A percentile compares a stretch with the other conserved stretches of the same genome.
phyloP scores from a whole-genome alignment of 768 basidiomycete species.

The Aureoboletus auriporus region DNA sequence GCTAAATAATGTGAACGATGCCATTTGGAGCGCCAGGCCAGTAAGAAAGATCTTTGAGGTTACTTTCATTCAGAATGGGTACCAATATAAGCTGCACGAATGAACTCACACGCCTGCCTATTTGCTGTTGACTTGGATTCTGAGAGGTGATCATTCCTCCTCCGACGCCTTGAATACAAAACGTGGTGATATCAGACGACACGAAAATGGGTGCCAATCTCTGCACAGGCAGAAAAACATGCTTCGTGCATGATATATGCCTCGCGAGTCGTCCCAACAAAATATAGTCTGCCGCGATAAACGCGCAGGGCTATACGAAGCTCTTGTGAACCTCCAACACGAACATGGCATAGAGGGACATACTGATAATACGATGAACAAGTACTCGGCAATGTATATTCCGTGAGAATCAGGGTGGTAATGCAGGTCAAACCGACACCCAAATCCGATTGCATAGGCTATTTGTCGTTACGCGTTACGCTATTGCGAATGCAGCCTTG shows the following conservation, averaged over 20 bases:
- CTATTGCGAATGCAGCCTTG: background rate
- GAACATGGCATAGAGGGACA: slow-evolving; percentile 8
- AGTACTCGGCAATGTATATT: slow-evolving; percentile 53
- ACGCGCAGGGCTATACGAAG: slow-evolving; percentile 58
- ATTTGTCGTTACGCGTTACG: background rate
- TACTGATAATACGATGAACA: slow-evolving; percentile 57
- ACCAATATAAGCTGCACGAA: slow-evolving; percentile 21
- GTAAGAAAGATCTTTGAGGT: slow-evolving; percentile 60
- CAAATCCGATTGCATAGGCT: slow-evolving; percentile 59
- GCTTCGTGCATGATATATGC: slow-evolving; percentile 42
- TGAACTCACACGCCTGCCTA: slow-evolving; percentile 35
- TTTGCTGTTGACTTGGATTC: slow-evolving; percentile 13
- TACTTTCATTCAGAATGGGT: slow-evolving; percentile 28
- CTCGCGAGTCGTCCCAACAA: slow-evolving; percentile 58
- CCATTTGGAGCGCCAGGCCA: slow-evolving; percentile 52
- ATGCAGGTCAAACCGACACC: slow-evolving; percentile 53
- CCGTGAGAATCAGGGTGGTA: slow-evolving; percentile 47
- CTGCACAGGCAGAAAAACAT: slow-evolving; percentile 46
- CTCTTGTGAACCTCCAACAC: background rate
- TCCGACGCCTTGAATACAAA: slow-evolving; percentile 55
- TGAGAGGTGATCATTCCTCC: slow-evolving; percentile 4
- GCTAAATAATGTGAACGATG: slow-evolving; percentile 50
- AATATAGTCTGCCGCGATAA: slow-evolving; percentile 67
- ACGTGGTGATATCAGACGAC: slow-evolving; percentile 59
- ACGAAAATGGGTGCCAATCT: slow-evolving; percentile 58